These are phyloP conservation scores for Verticillium zaregamsianum DNA, from an alignment of 2,329 filamentous ascomycete genomes.

Conservation along the genomic window DNA sequence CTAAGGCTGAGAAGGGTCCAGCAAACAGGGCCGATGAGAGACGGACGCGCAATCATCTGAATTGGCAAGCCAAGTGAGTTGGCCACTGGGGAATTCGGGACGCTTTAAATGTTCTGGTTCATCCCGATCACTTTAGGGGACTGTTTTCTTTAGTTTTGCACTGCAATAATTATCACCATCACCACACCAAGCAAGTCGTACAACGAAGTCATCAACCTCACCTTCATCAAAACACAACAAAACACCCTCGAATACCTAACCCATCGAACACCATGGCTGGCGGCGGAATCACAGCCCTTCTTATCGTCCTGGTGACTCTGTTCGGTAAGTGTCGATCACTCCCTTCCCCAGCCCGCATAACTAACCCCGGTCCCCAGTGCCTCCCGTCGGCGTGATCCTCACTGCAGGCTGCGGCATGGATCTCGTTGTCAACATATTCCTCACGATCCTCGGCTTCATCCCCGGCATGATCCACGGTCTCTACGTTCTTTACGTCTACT, in stretches of 20 bases:
- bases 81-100: slow-evolving; percentile 3
- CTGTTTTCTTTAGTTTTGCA: too few species aligned
- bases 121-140: not conserved
- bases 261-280: slow-evolving; percentile 40
- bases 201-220: not conserved
- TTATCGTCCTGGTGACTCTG: slow-evolving; percentile 49
- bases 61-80: not conserved
- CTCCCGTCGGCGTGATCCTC: slow-evolving; percentile 59
- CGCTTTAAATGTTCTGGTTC: not conserved
- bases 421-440: slow-evolving; percentile 61
- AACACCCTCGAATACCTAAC: slow-evolving; percentile 9
- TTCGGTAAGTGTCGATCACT: slow-evolving; percentile 35
- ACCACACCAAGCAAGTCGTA: too few species aligned
- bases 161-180: too few species aligned
- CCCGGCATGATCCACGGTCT: slow-evolving; percentile 79
- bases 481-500: slow-evolving; percentile 81
- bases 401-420: slow-evolving; percentile 63
- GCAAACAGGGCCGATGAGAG: not conserved
- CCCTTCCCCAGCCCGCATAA: not conserved
- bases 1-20: not conserved
- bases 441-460: slow-evolving; percentile 67
- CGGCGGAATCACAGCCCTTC: slow-evolving; percentile 39
- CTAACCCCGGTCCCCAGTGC: slow-evolving; percentile 44
- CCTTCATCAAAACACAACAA: not conserved
- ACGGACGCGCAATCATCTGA: slow-evolving; percentile 1